Conservation (phyloP, 1,284 basidiomycete species). For the Fomes fomentarius region DNA sequence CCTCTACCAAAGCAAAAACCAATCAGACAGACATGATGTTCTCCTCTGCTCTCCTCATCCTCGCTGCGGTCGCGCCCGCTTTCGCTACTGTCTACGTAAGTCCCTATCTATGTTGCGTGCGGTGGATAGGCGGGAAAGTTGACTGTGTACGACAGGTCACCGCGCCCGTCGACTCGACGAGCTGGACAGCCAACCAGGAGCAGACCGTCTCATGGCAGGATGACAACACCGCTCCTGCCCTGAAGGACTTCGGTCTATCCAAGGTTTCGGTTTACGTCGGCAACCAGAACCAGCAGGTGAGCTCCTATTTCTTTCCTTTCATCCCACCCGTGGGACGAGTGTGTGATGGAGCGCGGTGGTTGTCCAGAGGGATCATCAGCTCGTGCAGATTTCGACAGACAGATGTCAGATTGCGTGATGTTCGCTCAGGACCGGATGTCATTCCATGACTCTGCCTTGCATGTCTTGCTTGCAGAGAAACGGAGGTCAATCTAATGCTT, state of each 20-base stretch:
- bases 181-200: conserved; percentile 60
- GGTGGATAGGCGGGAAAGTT: not conserved
- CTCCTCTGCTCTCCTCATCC: conserved; percentile 48
- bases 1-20: conserved; percentile 38
- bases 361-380: not conserved
- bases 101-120: conserved; percentile 14
- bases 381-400: not conserved
- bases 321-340: not conserved
- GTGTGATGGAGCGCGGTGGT: not conserved
- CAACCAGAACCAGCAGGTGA: conserved; percentile 61
- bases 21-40: conserved; percentile 51
- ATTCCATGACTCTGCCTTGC: not conserved
- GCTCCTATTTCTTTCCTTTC: conserved; percentile 13
- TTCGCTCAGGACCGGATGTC: not conserved
- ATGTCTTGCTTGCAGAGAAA: too few species aligned
- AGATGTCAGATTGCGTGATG: not conserved
- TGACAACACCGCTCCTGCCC: conserved; percentile 53
- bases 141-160: conserved; percentile 51
- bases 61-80: conserved; percentile 57
- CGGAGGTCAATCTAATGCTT: too few species aligned
- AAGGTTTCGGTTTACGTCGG: conserved; percentile 74
- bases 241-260: conserved; percentile 61
- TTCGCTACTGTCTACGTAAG: conserved; percentile 64
- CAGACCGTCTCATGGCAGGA: conserved; percentile 74
- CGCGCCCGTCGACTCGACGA: conserved; percentile 53